Percentiles rank a stretch among this genome's conserved stretches.
Evolutionary conservation across 306 rosid species (phyloP).

Genomic region (Gastrolobium villosum): DNA sequence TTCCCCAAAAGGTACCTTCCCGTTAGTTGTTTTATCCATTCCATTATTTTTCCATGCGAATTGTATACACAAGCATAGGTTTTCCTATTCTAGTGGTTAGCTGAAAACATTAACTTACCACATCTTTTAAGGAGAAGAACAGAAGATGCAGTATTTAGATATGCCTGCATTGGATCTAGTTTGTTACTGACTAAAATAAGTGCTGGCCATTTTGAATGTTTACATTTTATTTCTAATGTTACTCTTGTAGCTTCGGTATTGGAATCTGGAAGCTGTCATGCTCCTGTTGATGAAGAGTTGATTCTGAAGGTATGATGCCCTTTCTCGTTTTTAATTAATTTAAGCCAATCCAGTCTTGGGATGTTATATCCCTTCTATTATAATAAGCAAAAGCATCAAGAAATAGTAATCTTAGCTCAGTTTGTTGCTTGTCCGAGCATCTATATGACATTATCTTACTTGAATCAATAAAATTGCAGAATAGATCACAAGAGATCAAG

Average conservation of each 20-base stretch:
- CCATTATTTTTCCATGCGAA: neutral
- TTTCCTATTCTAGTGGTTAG: conserved; percentile 29
- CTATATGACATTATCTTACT: conserved; percentile 55
- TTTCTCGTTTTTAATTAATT: conserved; percentile 27
- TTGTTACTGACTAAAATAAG: neutral
- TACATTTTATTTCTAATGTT: conserved; percentile 42
- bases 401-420: conserved; percentile 26
- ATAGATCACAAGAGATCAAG: conserved; percentile 67
- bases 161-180: conserved; percentile 25
- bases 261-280: conserved; percentile 51
- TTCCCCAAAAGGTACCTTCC: neutral
- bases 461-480: conserved; percentile 76
- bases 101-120: neutral
- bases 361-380: conserved; percentile 9
- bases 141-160: conserved; percentile 30
- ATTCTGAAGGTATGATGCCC: conserved; percentile 53
- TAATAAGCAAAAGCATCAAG: conserved; percentile 11
- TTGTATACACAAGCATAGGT: neutral
- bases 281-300: conserved; percentile 56
- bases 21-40: neutral
- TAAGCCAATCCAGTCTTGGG: conserved; percentile 20
- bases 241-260: conserved; percentile 54
- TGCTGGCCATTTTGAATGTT: conserved; percentile 31
- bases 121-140: conserved; percentile 18
- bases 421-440: conserved; percentile 44